A percentile compares a stretch with the other conserved stretches of the same genome.
Conservation (phyloP, 106 monocot genomes). For the Platanthera guangdongensis region DNA sequence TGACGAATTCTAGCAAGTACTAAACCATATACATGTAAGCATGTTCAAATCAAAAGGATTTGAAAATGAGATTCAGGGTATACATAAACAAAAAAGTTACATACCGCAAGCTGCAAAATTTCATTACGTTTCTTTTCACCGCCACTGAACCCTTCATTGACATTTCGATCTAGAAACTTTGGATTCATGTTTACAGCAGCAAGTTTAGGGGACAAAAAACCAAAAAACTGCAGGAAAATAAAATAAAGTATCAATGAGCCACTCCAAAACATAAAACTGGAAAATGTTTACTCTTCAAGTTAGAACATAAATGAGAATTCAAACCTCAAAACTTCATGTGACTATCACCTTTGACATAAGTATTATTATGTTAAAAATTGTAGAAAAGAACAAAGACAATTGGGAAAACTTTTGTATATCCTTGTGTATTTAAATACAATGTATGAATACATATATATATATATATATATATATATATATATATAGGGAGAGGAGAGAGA, state of each 20-base stretch:
- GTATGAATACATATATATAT: too few relatives aligned
- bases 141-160: conserved; percentile 96
- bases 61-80: neutral
- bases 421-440: too few relatives aligned
- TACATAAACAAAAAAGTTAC: conserved; percentile 1
- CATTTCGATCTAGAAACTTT: conserved; percentile 81
- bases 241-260: neutral
- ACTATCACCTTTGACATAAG: neutral
- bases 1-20: neutral
- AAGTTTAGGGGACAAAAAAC: conserved; percentile 61
- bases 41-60: neutral
- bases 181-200: conserved; percentile 68
- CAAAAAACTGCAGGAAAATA: conserved; percentile 65
- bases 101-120: conserved; percentile 94
- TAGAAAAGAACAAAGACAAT: too few relatives aligned
- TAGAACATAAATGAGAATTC: neutral
- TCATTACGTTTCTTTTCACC: conserved; percentile 98
- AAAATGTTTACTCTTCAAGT: neutral
- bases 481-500: too few relatives aligned
- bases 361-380: neutral
- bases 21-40: neutral
- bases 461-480: too few relatives aligned
- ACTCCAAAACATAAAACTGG: conserved; percentile 1
- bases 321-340: neutral
- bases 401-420: too few relatives aligned